Evolutionary conservation across 495 filamentous ascomycete species (phyloP).

Genomic region (Pseudoneurospora amorphoporcata): DNA sequence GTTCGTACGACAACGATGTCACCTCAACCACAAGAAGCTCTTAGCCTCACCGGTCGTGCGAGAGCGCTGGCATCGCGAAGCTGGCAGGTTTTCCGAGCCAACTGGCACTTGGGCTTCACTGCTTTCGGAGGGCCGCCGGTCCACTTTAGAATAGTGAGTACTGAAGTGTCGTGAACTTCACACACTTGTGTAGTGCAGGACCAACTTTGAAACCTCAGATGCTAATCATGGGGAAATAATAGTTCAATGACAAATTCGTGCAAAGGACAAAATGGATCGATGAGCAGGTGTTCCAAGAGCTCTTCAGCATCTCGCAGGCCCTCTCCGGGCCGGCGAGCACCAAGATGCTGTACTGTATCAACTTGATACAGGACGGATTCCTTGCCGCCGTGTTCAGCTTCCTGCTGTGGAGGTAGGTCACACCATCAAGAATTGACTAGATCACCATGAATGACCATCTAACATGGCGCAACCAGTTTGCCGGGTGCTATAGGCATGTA

Average conservation of each 20-base stretch:
- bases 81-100: conserved; percentile 28
- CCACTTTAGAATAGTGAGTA: conserved; percentile 54
- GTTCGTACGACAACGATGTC: background rate
- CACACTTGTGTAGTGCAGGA: too few relatives aligned
- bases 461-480: conserved; percentile 33
- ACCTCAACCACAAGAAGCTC: background rate
- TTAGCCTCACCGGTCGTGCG: background rate
- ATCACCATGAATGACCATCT: background rate
- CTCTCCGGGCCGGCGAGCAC: conserved; percentile 68
- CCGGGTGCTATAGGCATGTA: conserved; percentile 75
- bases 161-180: background rate
- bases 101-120: conserved; percentile 62
- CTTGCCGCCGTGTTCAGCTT: conserved; percentile 53
- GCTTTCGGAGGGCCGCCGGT: conserved; percentile 64
- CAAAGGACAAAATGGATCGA: conserved; percentile 60
- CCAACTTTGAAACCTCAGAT: too few relatives aligned
- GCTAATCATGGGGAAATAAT: too few relatives aligned
- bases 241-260: conserved; percentile 57
- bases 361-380: conserved; percentile 54
- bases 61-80: conserved; percentile 8
- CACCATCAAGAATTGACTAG: background rate
- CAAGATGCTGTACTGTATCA: conserved; percentile 71
- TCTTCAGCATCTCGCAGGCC: conserved; percentile 70
- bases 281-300: conserved; percentile 71
- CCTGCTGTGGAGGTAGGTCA: conserved; percentile 53